Conservation (phyloP, 164 flowering plant species). For the Macadamia tetraphylla region DNA sequence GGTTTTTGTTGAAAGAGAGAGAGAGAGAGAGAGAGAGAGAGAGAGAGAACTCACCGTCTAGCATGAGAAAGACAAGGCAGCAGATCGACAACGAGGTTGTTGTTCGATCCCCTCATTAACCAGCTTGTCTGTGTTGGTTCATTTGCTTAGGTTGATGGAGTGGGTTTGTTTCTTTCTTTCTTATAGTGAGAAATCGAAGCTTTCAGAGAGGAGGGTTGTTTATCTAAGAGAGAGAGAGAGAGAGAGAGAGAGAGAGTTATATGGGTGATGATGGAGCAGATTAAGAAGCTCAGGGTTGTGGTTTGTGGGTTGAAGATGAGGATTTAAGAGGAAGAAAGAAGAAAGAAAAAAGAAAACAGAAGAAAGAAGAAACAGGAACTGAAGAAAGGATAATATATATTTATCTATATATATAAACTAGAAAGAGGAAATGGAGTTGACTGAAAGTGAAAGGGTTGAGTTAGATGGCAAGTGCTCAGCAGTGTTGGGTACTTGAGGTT, state of each 20-base stretch:
- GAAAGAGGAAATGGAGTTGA: no score
- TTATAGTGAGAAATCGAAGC: no score
- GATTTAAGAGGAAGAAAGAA: not conserved
- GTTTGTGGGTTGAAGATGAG: not conserved
- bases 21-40: not conserved
- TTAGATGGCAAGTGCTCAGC: no score
- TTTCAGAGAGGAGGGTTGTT: no score
- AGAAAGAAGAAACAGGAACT: not conserved
- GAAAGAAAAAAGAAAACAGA: slow-evolving; percentile 8
- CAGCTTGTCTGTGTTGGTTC: no score
- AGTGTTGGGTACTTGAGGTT: no score
- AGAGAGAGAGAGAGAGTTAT: not conserved
- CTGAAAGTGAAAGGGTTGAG: no score
- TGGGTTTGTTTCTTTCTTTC: no score
- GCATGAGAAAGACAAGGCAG: not conserved
- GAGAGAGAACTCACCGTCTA: not conserved
- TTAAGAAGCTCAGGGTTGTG: not conserved
- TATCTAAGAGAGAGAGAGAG: not conserved
- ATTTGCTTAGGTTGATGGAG: no score
- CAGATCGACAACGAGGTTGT: not conserved
- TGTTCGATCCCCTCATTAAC: not conserved
- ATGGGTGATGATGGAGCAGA: not conserved
- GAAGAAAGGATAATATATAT: no score
- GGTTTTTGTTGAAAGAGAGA: not conserved
- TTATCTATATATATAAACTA: no score